A percentile compares a stretch with the other conserved stretches of the same genome.
phyloP scores from a whole-genome alignment of 345 rosid genomes.

The Boechera stricta region DNA sequence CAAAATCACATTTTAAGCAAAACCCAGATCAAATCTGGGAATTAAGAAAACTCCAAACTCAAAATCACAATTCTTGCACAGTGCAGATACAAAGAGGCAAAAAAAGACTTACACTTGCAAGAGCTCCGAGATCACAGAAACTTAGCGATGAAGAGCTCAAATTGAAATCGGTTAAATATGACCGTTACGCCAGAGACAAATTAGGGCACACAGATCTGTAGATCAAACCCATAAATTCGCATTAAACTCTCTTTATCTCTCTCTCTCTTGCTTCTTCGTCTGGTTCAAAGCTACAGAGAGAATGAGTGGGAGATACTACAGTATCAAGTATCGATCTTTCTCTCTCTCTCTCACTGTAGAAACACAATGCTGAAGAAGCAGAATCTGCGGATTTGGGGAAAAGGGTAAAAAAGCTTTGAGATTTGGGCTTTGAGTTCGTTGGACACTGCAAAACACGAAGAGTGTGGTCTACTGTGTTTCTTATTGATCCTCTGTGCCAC shows the following conservation, averaged over 20 bases:
- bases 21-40: conserved; percentile 9
- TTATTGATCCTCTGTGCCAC: conserved; percentile 35
- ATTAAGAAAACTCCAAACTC: not conserved
- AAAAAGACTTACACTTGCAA: not conserved
- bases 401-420: conserved; percentile 20
- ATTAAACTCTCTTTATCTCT: conserved; percentile 8
- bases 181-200: conserved; percentile 56
- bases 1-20: conserved; percentile 22
- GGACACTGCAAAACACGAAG: conserved; percentile 34
- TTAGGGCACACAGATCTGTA: conserved; percentile 45
- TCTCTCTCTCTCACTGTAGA: not conserved
- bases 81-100: not conserved
- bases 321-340: not conserved
- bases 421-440: conserved; percentile 43
- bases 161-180: conserved; percentile 13
- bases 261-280: not conserved
- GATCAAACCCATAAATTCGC: conserved; percentile 25
- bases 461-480: conserved; percentile 36
- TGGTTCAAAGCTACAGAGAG: conserved; percentile 20
- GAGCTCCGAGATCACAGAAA: not conserved
- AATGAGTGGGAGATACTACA: conserved; percentile 16
- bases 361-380: conserved; percentile 6
- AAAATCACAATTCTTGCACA: not conserved
- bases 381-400: conserved; percentile 13
- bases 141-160: not conserved